Percentiles rank a stretch among this genome's conserved stretches.
These are phyloP conservation scores for Mycosarcoma mackinlayi DNA, from an alignment of 1,284 basidiomycete genomes.

Conservation along the genomic window DNA sequence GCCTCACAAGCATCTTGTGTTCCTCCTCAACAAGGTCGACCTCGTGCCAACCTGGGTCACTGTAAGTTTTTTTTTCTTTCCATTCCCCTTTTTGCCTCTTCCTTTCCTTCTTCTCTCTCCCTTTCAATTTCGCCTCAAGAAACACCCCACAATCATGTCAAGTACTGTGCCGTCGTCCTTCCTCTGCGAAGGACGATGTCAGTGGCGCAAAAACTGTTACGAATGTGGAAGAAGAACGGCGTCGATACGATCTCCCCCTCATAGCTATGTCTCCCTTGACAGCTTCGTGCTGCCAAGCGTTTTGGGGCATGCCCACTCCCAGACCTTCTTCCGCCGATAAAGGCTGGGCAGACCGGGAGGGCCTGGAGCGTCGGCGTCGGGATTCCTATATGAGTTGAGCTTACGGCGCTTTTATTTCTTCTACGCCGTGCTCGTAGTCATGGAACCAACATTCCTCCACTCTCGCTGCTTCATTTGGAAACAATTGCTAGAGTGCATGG, in stretches of 20 bases:
- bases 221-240: conserved; percentile 74
- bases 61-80: conserved; percentile 73
- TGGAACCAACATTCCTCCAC: conserved; percentile 55
- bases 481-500: not conserved
- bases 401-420: conserved; percentile 42
- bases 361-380: conserved; percentile 56
- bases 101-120: conserved; percentile 6
- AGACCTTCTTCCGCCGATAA: conserved; percentile 68
- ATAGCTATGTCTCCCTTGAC: conserved; percentile 68
- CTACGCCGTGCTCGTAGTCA: conserved; percentile 60
- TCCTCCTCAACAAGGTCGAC: conserved; percentile 98
- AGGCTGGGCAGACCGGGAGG: conserved; percentile 61
- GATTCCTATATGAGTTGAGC: conserved; percentile 64
- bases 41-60: conserved; percentile 99
- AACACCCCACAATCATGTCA: conserved; percentile 66
- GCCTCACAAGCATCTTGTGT: conserved; percentile 94
- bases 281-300: conserved; percentile 62
- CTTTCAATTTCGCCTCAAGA: conserved; percentile 20
- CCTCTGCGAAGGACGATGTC: conserved; percentile 21
- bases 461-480: not conserved
- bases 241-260: conserved; percentile 69
- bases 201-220: conserved; percentile 72
- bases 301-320: conserved; percentile 59
- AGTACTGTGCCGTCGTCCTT: conserved; percentile 58
- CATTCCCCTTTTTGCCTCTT: not conserved